These are phyloP conservation scores for Cryptosporidium bovis DNA, from an alignment of 169 alveolate species.

Conservation along the genomic window DNA sequence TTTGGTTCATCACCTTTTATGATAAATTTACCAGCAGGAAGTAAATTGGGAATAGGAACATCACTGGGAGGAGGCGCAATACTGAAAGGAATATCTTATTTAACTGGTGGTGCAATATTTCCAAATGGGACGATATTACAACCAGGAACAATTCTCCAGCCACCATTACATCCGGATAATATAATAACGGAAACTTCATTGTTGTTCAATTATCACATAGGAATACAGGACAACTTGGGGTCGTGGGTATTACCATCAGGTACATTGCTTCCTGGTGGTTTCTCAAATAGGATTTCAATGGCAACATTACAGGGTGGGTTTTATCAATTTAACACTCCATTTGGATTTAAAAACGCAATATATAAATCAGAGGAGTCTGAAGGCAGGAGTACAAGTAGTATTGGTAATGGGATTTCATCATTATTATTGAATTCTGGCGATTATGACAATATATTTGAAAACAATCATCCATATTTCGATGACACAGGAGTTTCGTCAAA, in stretches of 20 bases:
- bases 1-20: conserved; percentile 70
- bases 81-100: conserved; percentile 53
- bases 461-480: conserved; percentile 39
- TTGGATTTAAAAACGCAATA: conserved; percentile 41
- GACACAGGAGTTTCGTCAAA: not conserved
- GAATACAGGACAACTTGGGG: conserved; percentile 56
- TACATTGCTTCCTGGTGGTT: conserved; percentile 66
- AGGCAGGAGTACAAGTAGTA: not conserved
- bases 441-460: not conserved
- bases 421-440: not conserved
- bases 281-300: conserved; percentile 65
- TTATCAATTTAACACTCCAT: conserved; percentile 47
- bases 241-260: conserved; percentile 74
- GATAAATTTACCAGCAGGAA: conserved; percentile 64
- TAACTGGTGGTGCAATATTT: conserved; percentile 71
- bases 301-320: conserved; percentile 65
- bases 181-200: conserved; percentile 63
- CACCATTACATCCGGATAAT: conserved; percentile 55
- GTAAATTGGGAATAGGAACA: conserved; percentile 56
- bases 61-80: conserved; percentile 68
- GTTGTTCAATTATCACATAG: conserved; percentile 51
- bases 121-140: conserved; percentile 72
- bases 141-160: conserved; percentile 74
- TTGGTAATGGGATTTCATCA: not conserved
- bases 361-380: conserved; percentile 14